Percentiles rank a stretch among this genome's conserved stretches.
Evolutionary conservation across 768 basidiomycete species (phyloP).

Genomic region (Kwoniella botswanensis): DNA sequence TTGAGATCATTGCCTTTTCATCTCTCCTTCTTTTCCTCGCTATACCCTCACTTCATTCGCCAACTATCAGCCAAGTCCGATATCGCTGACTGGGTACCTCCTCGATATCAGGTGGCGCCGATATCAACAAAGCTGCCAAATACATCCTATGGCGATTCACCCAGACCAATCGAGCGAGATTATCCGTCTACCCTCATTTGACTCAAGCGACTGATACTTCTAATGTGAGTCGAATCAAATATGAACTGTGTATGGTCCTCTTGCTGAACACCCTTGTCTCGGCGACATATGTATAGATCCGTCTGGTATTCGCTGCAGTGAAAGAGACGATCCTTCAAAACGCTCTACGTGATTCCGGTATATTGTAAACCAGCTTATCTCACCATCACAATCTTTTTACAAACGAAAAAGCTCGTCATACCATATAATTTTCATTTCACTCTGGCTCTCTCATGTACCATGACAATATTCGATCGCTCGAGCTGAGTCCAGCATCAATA

Average conservation of each 20-base stretch:
- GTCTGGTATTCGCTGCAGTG: constrained; percentile 80
- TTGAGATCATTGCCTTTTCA: background rate
- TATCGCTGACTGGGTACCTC: background rate
- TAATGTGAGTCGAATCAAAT: constrained; percentile 64
- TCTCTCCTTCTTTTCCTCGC: background rate
- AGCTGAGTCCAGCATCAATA: no score
- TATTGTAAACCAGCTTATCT: constrained; percentile 62
- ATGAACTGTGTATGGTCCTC: background rate
- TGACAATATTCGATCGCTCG: no score
- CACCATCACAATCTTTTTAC: no score
- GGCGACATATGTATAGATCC: constrained; percentile 51
- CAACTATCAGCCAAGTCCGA: background rate
- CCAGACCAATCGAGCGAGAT: constrained; percentile 67
- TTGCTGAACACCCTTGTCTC: background rate
- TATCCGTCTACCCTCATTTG: constrained; percentile 86
- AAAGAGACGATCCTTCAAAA: constrained; percentile 94
- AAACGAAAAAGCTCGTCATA: no score
- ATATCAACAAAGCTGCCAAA: constrained; percentile 92
- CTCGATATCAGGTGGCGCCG: constrained; percentile 66
- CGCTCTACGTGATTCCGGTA: constrained; percentile 81
- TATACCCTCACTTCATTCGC: background rate
- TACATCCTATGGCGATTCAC: constrained; percentile 95
- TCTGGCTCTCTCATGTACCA: no score
- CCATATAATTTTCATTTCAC: no score
- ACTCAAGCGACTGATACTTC: constrained; percentile 89